phyloP scores from a whole-genome alignment of 768 basidiomycete genomes.

The Termitomyces sp. region DNA sequence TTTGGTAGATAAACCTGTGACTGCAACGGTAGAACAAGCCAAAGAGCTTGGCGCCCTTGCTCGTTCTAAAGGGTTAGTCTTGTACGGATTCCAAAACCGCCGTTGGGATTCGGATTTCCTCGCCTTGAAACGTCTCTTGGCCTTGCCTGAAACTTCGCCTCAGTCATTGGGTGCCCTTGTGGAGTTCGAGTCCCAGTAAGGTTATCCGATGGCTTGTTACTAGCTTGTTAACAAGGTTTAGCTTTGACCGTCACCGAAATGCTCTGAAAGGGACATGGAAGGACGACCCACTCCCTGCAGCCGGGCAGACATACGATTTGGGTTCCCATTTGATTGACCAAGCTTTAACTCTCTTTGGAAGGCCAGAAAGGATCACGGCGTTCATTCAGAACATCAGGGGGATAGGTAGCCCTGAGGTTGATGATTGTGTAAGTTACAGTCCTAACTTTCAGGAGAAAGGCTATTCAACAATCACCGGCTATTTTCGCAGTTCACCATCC shows the following conservation, averaged over 20 bases:
- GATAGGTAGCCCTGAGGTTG: constrained; percentile 57
- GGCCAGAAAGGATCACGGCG: constrained; percentile 61
- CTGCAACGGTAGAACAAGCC: constrained; percentile 53
- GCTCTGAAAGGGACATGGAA: constrained; percentile 74
- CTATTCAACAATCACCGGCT: not conserved
- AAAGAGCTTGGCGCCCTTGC: constrained; percentile 56
- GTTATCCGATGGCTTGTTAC: not conserved
- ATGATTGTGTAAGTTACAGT: constrained; percentile 48
- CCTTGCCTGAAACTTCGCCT: constrained; percentile 43
- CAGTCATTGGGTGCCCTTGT: constrained; percentile 54
- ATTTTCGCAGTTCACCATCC: constrained; percentile 41
- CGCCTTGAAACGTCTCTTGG: constrained; percentile 53
- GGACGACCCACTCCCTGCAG: constrained; percentile 54
- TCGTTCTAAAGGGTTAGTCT: constrained; percentile 48
- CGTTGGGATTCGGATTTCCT: constrained; percentile 79
- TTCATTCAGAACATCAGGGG: constrained; percentile 65
- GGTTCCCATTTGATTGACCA: constrained; percentile 82
- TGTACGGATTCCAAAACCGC: constrained; percentile 72
- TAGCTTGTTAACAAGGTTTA: constrained; percentile 17
- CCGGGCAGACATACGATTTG: constrained; percentile 70
- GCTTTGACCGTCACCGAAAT: constrained; percentile 71
- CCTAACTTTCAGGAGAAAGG: not conserved
- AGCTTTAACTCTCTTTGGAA: constrained; percentile 67
- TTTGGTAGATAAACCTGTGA: constrained; percentile 77
- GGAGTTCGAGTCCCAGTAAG: constrained; percentile 75